Evolutionary conservation across 805 yeast species (phyloP), one percentile per base, ranked within the genome.

Genomic region (Yarrowia hollandica): DNA sequence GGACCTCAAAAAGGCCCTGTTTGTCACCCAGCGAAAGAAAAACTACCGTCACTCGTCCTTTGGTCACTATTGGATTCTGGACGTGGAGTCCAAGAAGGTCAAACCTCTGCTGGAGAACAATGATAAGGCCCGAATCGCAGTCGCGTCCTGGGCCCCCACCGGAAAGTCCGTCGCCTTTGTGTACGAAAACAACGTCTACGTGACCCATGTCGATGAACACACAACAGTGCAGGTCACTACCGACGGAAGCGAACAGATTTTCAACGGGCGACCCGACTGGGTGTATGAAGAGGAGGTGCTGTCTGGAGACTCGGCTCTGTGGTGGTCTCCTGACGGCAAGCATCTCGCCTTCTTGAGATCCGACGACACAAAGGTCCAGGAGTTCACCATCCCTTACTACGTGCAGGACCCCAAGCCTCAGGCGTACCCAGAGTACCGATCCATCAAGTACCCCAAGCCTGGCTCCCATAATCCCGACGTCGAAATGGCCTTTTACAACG

Each of bases 201-300:
- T 87, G 12, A 77, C 79, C 65, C 70, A 78, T 50, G 64, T 81
- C 0, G 76, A 81, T 31, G 61, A 74, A 1, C 39, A 68, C 62
- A 69, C 16, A 63, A 65, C 74, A 0, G 72, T 66, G 5, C 84
- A 82, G 63, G 72, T 88, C 12, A 87, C 97, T 0, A 61, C 62
- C 37, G 94, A 87, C 66, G 96, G 96, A 14, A 83, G 84, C 30
- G 78, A 75, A 1, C 78, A 82, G 63, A 75, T 88, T 7, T 89
- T 90, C 72, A 86, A 90, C 68, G 97, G 96, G 2, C 84, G 85
- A 62, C 95, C 96, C 0, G 96, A 90, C 68, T 90, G 97, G 97
- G 95, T 89, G 7, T 90, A 90, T 65, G 97, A 90, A 68, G 97
- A 90, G 65, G 97, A 90, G 71, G 94, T 90, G 0, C 78, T 87